Evolutionary conservation across 495 filamentous ascomycete genomes (phyloP), one percentile per base, ranked within the genome.

Genomic region (Aspergillus indologenus): DNA sequence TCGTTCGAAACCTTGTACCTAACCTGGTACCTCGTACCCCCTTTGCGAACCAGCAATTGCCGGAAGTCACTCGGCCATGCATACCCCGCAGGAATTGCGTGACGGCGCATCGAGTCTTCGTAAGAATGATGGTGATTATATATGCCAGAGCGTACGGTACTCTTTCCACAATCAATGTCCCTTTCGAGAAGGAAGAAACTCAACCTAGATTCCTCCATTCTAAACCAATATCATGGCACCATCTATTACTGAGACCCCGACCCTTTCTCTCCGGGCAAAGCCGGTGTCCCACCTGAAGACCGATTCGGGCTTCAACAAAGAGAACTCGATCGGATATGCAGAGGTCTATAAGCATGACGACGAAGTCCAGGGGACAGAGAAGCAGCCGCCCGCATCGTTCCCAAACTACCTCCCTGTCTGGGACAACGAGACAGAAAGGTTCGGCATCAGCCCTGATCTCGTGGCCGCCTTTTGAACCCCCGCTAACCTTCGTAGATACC

Each of bases 321-420:
- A 88, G 65, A 75, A 85, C 47, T 64, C 80, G 26, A 76, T 75
- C 48, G 78, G 80, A 60, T 83, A 81, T 58, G 75, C 81, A 54
- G 72, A 77, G 17, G 72, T 55, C 9, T 76, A 72, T 52, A 69
- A 74, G 18, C 71, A 75, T 50, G 71, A 75, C 1, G 57, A 67
- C 14, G 79, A 81, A 56, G 54, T 75, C 21, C 72, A 80, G 56
- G 79, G 79, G 9, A 76, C 76, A 49, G 66, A 63, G 11, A 78
- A 72, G 61, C 72, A 77, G 56, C 66, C 71, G 20, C 71, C 76
- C 72, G 87, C 80, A 0, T 70, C 75, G 14, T 92, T 88, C 65
- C 85, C 85, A 0, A 78, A 92, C 66, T 93, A 93, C 68, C 81
- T 93, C 12, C 88, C 89, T 9, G 87, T 85, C 2, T 92, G 88